Base-by-base conservation (phyloP, 176 grass and related monocot genomes). In the Melocanna baccifera region DNA sequence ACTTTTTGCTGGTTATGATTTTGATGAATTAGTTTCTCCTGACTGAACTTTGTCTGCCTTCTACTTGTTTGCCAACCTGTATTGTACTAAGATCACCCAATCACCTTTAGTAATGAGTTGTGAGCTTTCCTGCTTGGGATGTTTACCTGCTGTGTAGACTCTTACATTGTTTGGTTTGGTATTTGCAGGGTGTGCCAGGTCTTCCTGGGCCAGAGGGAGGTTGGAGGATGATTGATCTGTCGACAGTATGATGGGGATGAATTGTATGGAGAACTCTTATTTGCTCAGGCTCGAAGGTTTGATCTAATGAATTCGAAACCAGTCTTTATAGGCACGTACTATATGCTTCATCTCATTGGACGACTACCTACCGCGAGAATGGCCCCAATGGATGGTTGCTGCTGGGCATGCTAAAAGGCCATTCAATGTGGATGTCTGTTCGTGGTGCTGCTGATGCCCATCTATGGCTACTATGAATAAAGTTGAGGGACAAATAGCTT, bases 391-490 rank as follows among this genome's bases (percentile, higher is more conserved):
- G 56, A 77, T 66, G 36, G 81, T 71, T 55, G 26, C 57, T 84
- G 69, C 77, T 26, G 30, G 20, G 7, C 43, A 53, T 56, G 73
- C 81, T 84, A 19, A 72, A 75, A 67, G 23, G 16, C 75, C 50
- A 80, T 80, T 80, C 52, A 12, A 32, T 58, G 12, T 46, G 63
- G 64, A 34, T 85, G 81, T 4, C 56, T 48, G 69, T 62, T 84
- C 5, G 22, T 68, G 45, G 73, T 88, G 81, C 66, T 32, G 28
- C 48, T 74, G 26, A 79, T 88, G 68, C 20, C 76, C 20, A 69
- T 87, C 68, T 79, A 80, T 84, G 75, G 39, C 78, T 85, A 79
- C 26, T 58, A 47, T 73, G 75, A 84, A 74, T 84, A 84, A 74
- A 66, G 65, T 85, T 12, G 36, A 79, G 59, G 45, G 74, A 40